A percentile compares a stretch with the other conserved stretches of the same genome.
Conservation (phyloP, 2,329 filamentous ascomycete genomes). For the Venturia oleaginea region DNA sequence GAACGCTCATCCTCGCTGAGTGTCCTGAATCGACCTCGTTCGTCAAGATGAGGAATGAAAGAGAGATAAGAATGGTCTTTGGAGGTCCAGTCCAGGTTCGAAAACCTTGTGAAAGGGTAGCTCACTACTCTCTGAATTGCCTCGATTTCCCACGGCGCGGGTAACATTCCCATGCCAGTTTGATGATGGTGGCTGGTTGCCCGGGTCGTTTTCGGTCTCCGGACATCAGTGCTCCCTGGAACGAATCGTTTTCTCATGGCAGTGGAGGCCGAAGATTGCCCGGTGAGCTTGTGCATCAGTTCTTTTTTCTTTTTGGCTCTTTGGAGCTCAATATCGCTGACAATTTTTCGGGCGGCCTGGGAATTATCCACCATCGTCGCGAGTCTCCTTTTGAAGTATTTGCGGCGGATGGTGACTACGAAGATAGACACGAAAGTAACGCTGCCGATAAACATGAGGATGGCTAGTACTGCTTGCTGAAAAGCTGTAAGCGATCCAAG, state of each 20-base stretch:
- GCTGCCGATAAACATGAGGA: constrained; percentile 24
- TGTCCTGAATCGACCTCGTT: constrained; percentile 24
- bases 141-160: constrained; percentile 25
- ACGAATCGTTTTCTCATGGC: neutral
- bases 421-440: constrained; percentile 25
- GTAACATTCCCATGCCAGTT: constrained; percentile 23
- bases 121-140: constrained; percentile 20
- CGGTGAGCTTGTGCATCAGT: neutral
- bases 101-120: constrained; percentile 18
- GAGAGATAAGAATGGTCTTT: constrained; percentile 21
- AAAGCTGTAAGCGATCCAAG: constrained; percentile 19
- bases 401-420: constrained; percentile 22
- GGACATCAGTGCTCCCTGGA: neutral
- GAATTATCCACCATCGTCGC: constrained; percentile 23
- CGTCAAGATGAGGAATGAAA: constrained; percentile 18
- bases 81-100: constrained; percentile 18
- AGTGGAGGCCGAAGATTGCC: neutral
- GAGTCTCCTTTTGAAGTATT: constrained; percentile 22
- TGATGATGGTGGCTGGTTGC: constrained; percentile 23
- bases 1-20: constrained; percentile 35
- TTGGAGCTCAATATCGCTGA: constrained; percentile 20
- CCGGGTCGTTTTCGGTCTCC: constrained; percentile 16
- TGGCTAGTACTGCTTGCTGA: constrained; percentile 23
- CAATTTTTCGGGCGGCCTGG: constrained; percentile 16
- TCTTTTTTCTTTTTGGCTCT: neutral